phyloP scores from a whole-genome alignment of 306 rosid species.

The Cucurbita argyrosperma region DNA sequence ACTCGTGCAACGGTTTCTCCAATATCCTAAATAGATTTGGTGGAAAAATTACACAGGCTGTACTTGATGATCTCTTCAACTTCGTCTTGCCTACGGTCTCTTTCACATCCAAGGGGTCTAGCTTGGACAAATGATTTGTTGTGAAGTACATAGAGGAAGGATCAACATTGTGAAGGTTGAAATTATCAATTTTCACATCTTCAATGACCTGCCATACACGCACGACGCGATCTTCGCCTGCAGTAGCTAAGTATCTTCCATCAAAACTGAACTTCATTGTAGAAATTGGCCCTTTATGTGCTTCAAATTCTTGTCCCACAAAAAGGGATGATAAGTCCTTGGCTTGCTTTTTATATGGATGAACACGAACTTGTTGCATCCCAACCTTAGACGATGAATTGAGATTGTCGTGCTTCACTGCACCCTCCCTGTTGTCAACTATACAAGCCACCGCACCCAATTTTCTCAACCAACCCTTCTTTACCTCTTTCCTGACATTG shows the following conservation, averaged over 20 bases:
- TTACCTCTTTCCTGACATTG: constrained; percentile 23
- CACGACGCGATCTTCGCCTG: constrained; percentile 67
- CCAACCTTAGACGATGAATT: constrained; percentile 5
- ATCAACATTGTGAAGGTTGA: constrained; percentile 33
- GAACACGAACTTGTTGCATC: constrained; percentile 45
- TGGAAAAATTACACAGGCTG: constrained; percentile 65
- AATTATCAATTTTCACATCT: constrained; percentile 31
- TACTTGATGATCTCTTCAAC: constrained; percentile 37
- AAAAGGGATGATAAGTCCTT: constrained; percentile 69
- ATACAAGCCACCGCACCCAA: constrained; percentile 41
- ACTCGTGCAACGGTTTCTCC: constrained; percentile 65
- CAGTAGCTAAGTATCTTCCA: constrained; percentile 69
- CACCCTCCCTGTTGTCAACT: constrained; percentile 15
- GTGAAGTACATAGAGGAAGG: constrained; percentile 55
- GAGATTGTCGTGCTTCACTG: not conserved
- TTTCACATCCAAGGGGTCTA: constrained; percentile 31
- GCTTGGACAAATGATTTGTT: constrained; percentile 32
- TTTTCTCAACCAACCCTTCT: constrained; percentile 47
- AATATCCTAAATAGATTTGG: constrained; percentile 46
- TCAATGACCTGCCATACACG: constrained; percentile 71
- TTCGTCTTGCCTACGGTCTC: constrained; percentile 28
- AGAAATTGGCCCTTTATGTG: constrained; percentile 65
- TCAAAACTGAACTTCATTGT: constrained; percentile 78
- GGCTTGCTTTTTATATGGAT: constrained; percentile 32
- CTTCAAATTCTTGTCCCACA: constrained; percentile 50